Conservation (phyloP, 352 stramenopile genomes). For the Pythium utonaiense region DNA sequence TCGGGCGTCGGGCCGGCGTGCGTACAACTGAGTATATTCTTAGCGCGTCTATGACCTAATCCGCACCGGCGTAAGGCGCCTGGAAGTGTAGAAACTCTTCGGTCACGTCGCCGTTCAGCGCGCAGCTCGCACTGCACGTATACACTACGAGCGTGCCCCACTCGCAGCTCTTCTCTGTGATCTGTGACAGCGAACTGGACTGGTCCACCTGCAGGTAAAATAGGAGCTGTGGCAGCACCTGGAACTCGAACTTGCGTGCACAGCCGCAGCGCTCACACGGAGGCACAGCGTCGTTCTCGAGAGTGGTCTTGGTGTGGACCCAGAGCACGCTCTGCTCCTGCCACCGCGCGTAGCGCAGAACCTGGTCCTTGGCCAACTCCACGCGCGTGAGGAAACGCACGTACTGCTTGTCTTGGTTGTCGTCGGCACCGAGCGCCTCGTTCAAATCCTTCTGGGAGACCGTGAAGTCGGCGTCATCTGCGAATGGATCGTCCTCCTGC, state of each 20-base stretch:
- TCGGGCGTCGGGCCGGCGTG: neutral
- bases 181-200: slow-evolving; percentile 46
- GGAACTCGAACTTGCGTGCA: slow-evolving; percentile 91
- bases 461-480: slow-evolving; percentile 72
- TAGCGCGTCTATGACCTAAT: slow-evolving; percentile 14
- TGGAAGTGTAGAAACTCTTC: slow-evolving; percentile 83
- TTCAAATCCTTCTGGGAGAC: slow-evolving; percentile 77
- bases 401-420: slow-evolving; percentile 72
- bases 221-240: slow-evolving; percentile 93
- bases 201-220: slow-evolving; percentile 88
- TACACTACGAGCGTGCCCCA: slow-evolving; percentile 92
- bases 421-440: slow-evolving; percentile 51
- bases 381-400: slow-evolving; percentile 80
- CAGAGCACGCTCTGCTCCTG: slow-evolving; percentile 81
- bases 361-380: slow-evolving; percentile 78
- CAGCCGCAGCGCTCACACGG: slow-evolving; percentile 79
- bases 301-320: slow-evolving; percentile 68
- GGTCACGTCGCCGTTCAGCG: slow-evolving; percentile 38
- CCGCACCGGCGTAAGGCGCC: slow-evolving; percentile 48
- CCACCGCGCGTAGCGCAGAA: slow-evolving; percentile 90
- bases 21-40: slow-evolving; percentile 4
- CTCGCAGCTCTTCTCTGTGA: slow-evolving; percentile 70
- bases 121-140: slow-evolving; percentile 90
- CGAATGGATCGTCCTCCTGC: slow-evolving; percentile 50
- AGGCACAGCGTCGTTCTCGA: slow-evolving; percentile 41